Conservation (phyloP, 2,329 filamentous ascomycete genomes). For the Colletotrichum filicis region DNA sequence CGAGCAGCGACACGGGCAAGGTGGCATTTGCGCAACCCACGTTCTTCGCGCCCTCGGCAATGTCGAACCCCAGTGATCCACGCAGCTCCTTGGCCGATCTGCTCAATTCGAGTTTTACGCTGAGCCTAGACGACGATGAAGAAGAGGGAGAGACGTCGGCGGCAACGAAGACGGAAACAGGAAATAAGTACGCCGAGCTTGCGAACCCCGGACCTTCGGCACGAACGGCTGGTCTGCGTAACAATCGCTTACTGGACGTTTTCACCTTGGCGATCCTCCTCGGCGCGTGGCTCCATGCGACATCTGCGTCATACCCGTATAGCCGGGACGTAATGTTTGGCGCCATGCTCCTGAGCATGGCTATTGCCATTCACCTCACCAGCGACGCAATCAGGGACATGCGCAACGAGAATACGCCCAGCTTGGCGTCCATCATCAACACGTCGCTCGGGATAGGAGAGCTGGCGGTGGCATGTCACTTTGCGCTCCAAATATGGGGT, state of each 20-base stretch:
- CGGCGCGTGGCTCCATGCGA: slow-evolving; percentile 32
- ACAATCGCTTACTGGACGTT: slow-evolving; percentile 32
- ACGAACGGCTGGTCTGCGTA: slow-evolving; percentile 23
- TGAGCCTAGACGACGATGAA: slow-evolving; percentile 45
- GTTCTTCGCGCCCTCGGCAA: slow-evolving; percentile 64
- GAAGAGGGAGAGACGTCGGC: slow-evolving; percentile 12
- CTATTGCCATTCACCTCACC: slow-evolving; percentile 29
- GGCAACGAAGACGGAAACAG: background rate
- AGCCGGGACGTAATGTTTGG: slow-evolving; percentile 35
- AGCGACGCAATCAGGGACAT: slow-evolving; percentile 29
- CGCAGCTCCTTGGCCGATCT: slow-evolving; percentile 56
- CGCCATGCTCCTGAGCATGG: slow-evolving; percentile 33
- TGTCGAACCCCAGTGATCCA: slow-evolving; percentile 47
- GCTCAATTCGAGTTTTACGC: slow-evolving; percentile 55
- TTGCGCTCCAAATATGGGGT: slow-evolving; percentile 33
- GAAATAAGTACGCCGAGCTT: background rate
- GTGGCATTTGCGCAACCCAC: slow-evolving; percentile 68
- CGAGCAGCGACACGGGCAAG: slow-evolving; percentile 32
- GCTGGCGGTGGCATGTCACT: slow-evolving; percentile 30
- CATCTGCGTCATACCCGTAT: slow-evolving; percentile 29
- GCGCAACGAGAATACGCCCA: slow-evolving; percentile 19
- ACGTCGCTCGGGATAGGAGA: slow-evolving; percentile 30
- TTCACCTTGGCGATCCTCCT: slow-evolving; percentile 32
- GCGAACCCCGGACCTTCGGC: background rate
- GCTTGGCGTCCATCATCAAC: slow-evolving; percentile 27